These are phyloP conservation scores for Hymenotorrendiella dingleyae DNA, from an alignment of 2,329 filamentous ascomycete species.

Conservation along the genomic window DNA sequence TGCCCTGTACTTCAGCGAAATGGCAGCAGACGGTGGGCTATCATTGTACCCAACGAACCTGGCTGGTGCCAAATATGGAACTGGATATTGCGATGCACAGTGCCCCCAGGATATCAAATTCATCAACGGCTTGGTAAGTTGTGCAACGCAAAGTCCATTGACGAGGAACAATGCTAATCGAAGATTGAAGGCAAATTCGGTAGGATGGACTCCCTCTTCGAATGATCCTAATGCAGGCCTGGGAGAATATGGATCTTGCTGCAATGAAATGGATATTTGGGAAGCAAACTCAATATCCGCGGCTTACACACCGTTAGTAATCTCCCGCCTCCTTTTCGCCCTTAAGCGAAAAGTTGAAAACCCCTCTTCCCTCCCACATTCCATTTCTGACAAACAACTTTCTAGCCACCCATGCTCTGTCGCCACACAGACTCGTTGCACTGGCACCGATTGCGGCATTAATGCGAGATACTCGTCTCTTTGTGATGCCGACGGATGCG, in stretches of 20 bases:
- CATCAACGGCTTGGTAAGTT: constrained; percentile 44
- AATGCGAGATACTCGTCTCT: constrained; percentile 44
- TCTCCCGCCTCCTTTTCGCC: too few relatives aligned
- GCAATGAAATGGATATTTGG: constrained; percentile 64
- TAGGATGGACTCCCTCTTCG: constrained; percentile 42
- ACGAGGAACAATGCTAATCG: neutral
- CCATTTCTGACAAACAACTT: constrained; percentile 1
- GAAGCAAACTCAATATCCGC: constrained; percentile 55
- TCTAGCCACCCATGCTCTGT: constrained; percentile 45
- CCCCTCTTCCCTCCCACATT: neutral
- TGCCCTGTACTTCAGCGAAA: constrained; percentile 61
- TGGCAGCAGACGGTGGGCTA: constrained; percentile 57
- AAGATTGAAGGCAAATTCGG: constrained; percentile 43
- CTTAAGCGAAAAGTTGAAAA: too few relatives aligned
- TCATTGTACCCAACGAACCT: constrained; percentile 45
- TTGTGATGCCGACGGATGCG: constrained; percentile 57
- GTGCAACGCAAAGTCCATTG: neutral
- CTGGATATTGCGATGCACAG: constrained; percentile 60
- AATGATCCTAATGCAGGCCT: constrained; percentile 47
- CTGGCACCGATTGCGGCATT: constrained; percentile 38
- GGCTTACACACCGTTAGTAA: constrained; percentile 48
- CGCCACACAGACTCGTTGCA: constrained; percentile 40
- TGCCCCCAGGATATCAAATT: constrained; percentile 48
- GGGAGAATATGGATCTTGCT: constrained; percentile 55
- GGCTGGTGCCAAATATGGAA: constrained; percentile 55